phyloP scores from a whole-genome alignment of 1,284 basidiomycete genomes.

The Athelia sp. region DNA sequence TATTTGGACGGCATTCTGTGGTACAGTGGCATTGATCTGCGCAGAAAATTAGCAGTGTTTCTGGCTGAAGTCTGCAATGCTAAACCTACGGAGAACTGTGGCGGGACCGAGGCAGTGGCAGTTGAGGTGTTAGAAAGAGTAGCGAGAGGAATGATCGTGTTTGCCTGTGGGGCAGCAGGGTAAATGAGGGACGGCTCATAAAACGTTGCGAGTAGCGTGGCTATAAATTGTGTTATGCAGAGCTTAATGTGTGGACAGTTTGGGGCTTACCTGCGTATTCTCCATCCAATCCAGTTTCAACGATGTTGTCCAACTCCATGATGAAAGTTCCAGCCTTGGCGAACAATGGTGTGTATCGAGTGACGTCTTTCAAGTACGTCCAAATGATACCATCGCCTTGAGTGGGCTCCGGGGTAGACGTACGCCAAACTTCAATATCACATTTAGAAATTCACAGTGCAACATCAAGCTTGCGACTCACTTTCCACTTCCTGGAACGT shows the following conservation, averaged over 20 bases:
- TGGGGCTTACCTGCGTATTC: constrained; percentile 56
- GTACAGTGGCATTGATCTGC: constrained; percentile 65
- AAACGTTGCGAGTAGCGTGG: constrained; percentile 65
- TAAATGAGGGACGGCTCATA: constrained; percentile 51
- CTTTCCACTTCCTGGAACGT: constrained; percentile 75
- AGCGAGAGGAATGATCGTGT: constrained; percentile 65
- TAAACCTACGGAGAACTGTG: constrained; percentile 56
- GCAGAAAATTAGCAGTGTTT: not conserved
- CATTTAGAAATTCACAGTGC: not conserved
- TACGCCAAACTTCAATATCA: constrained; percentile 61
- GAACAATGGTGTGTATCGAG: constrained; percentile 68
- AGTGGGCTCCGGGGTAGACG: constrained; percentile 75
- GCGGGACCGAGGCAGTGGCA: constrained; percentile 69
- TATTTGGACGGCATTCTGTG: constrained; percentile 60
- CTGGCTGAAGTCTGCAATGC: not conserved
- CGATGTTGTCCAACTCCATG: constrained; percentile 66
- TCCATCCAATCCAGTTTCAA: constrained; percentile 53
- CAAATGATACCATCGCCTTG: constrained; percentile 66
- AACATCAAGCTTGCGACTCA: constrained; percentile 23
- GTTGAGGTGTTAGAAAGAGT: constrained; percentile 57
- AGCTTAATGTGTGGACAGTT: not conserved
- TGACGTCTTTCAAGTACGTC: constrained; percentile 75
- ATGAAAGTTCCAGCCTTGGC: constrained; percentile 62
- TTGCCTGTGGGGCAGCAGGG: constrained; percentile 54
- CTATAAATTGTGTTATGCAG: constrained; percentile 26